A percentile compares a stretch with the other conserved stretches of the same genome.
Evolutionary conservation across 306 rosid species (phyloP).

Genomic region (Lagenaria siceraria): DNA sequence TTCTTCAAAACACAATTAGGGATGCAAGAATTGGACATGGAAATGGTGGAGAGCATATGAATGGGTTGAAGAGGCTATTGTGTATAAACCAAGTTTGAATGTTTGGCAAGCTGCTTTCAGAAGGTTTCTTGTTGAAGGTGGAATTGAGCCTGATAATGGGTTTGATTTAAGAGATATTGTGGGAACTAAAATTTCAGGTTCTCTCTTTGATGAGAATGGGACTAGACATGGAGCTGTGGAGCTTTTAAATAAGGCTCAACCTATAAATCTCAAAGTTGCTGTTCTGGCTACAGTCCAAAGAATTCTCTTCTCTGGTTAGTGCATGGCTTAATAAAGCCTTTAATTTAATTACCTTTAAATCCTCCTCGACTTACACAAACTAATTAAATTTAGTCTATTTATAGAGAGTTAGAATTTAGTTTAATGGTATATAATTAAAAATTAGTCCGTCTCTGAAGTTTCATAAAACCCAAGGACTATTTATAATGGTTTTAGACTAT

Average conservation of each 20-base stretch:
- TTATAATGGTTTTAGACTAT: too few species aligned
- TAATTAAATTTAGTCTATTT: too few species aligned
- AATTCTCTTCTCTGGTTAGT: slow-evolving; percentile 13
- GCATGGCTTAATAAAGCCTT: too few species aligned
- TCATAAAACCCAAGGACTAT: too few species aligned
- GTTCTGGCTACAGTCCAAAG: slow-evolving; percentile 3
- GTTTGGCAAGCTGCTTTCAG: background rate
- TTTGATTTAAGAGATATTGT: background rate
- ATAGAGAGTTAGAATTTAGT: too few species aligned
- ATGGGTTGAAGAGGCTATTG: slow-evolving; percentile 16
- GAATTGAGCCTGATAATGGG: slow-evolving; percentile 9
- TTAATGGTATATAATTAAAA: too few species aligned
- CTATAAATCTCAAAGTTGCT: slow-evolving; percentile 6
- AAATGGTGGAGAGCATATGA: slow-evolving; percentile 5
- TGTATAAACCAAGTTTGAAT: background rate
- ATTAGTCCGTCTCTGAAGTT: too few species aligned
- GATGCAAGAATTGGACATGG: slow-evolving; percentile 5
- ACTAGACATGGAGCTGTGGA: slow-evolving; percentile 20
- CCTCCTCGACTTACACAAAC: too few species aligned
- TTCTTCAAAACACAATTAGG: slow-evolving; percentile 5
- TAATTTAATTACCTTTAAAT: too few species aligned
- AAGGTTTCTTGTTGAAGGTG: background rate
- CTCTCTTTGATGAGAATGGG: slow-evolving; percentile 6
- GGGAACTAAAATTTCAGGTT: slow-evolving; percentile 8
- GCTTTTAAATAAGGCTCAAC: slow-evolving; percentile 8